These are phyloP conservation scores for Phytopythium sindhum DNA, from an alignment of 352 stramenopile genomes.

Conservation along the genomic window DNA sequence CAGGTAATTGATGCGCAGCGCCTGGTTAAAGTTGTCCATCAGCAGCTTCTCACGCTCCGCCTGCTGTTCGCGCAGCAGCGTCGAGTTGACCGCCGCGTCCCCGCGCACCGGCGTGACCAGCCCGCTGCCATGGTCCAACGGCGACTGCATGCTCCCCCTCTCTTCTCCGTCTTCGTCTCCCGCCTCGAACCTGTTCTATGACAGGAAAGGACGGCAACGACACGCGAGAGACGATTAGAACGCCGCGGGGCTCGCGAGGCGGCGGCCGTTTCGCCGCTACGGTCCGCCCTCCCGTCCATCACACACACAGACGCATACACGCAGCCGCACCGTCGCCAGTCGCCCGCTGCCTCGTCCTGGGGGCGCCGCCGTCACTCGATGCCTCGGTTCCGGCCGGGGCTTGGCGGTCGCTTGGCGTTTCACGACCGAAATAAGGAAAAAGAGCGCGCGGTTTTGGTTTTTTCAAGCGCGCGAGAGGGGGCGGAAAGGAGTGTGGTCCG, in stretches of 20 bases:
- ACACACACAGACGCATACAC: no score
- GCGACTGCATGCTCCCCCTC: constrained; percentile 2
- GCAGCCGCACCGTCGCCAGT: neutral
- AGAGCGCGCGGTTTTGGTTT: neutral
- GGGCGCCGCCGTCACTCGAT: neutral
- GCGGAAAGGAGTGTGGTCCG: neutral
- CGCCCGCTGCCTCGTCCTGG: no score
- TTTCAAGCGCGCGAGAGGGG: neutral
- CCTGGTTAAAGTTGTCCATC: constrained; percentile 78
- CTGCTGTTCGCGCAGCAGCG: constrained; percentile 54
- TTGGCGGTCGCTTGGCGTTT: constrained; percentile 1
- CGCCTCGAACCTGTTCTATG: neutral
- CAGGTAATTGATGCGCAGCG: constrained; percentile 55
- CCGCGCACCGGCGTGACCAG: neutral
- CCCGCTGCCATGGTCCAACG: neutral
- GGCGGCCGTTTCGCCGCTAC: neutral
- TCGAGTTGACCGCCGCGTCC: constrained; percentile 4
- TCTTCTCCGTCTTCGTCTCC: neutral
- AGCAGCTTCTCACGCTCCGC: constrained; percentile 50
- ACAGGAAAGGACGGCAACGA: neutral
- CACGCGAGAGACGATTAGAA: no score
- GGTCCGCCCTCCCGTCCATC: neutral
- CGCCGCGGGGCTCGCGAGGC: no score
- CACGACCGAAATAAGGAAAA: constrained; percentile 1
- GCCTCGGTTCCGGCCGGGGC: no score